Evolutionary conservation across 768 basidiomycete genomes (phyloP), one percentile per base, ranked within the genome.

Genomic region (Psilocybe tampanensis): DNA sequence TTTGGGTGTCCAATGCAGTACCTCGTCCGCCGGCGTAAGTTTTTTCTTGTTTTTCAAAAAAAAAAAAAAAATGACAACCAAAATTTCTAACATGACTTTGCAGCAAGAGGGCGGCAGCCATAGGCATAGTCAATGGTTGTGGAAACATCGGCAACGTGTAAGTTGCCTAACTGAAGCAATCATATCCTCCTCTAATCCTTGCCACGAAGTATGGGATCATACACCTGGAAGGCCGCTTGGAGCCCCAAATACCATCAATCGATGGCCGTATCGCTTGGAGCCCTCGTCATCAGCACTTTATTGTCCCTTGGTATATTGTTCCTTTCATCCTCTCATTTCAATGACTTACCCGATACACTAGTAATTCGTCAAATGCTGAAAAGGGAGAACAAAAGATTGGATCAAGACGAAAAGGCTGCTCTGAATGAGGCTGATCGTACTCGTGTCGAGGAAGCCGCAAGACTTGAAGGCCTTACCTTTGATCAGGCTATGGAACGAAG

Each of bases 1-100:
- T 86, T 1, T 88, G 87, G 86, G 80, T 86, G 7, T 79, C 84
- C 0, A 87, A 86, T 59, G 74, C 79, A 1, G 68, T 87, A 36
- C 81, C 85, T 15, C 77, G 86, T 2, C 86, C 86, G 29, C 86
- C 86, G 33, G 62, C 67, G 65, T 66, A 54, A 39, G 63, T 53
- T 24, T 26, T 22, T 24, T 26, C 3, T n/a, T n/a, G n/a, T n/a
- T n/a, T n/a, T n/a, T n/a, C n/a, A n/a, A n/a, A n/a, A n/a, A n/a
- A n/a, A n/a, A n/a, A n/a, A n/a, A n/a, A n/a, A n/a, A n/a, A n/a
- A n/a, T n/a, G n/a, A n/a, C n/a, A n/a, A n/a, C n/a, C 22, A 21
- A 29, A 29, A 4, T 29, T 9, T 9, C 9, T 29, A 29, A 29
- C 44, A 13, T 5, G 9, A 12, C 24, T 24, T 23, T 39, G 12